Evolutionary conservation across 2,329 filamentous ascomycete genomes (phyloP).

Genomic region (Cercospora berteroae): DNA sequence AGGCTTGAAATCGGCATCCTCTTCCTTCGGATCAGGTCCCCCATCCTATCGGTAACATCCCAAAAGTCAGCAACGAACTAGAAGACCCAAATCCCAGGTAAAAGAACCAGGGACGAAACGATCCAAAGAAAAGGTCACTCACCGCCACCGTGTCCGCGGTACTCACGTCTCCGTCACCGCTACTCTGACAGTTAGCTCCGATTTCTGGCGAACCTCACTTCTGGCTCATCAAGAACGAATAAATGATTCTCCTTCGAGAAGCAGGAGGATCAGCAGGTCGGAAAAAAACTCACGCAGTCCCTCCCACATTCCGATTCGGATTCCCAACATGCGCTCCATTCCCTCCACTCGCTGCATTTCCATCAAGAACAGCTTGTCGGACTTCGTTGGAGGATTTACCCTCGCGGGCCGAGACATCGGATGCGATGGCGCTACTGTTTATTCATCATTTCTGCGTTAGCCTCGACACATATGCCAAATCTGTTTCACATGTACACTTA

Average conservation of each 20-base stretch:
- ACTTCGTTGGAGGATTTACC: background rate
- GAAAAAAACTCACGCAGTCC: conserved; percentile 26
- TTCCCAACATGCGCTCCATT: conserved; percentile 19
- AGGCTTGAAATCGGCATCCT: background rate
- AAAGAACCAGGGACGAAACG: conserved; percentile 3
- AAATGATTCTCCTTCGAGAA: no score
- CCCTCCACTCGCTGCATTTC: conserved; percentile 3
- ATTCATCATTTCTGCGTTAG: background rate
- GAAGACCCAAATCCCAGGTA: conserved; percentile 1
- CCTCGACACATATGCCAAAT: no score
- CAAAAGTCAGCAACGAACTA: background rate
- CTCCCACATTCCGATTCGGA: conserved; percentile 24
- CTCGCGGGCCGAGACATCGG: background rate
- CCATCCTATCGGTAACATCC: background rate
- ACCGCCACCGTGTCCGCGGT: conserved; percentile 27
- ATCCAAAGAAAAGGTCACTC: background rate
- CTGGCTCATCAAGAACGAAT: no score
- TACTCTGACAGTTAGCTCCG: background rate
- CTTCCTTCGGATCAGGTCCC: background rate
- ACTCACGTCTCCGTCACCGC: conserved; percentile 25
- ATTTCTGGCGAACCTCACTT: background rate
- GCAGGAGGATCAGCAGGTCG: no score
- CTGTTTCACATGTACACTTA: background rate
- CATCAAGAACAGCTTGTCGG: background rate
- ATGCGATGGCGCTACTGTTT: background rate